Evolutionary conservation across 2,329 filamentous ascomycete species (phyloP).

Genomic region (Neocatenulostroma microsporum): DNA sequence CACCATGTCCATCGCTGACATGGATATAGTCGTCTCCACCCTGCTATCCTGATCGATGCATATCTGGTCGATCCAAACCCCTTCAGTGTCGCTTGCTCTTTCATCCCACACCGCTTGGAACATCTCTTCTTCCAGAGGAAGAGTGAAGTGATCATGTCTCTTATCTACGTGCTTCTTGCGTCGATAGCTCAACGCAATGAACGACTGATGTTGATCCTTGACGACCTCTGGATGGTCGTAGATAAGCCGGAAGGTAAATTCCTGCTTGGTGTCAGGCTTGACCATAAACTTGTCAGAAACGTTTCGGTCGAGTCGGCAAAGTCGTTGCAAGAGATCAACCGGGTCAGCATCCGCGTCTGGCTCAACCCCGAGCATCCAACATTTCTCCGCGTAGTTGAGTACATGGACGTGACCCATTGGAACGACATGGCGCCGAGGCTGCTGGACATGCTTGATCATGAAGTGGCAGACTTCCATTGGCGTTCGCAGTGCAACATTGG

Average conservation of each 20-base stretch:
- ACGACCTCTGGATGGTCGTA: slow-evolving; percentile 27
- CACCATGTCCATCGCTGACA: slow-evolving; percentile 37
- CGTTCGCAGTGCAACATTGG: neutral
- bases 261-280: slow-evolving; percentile 26
- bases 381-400: slow-evolving; percentile 20
- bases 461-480: slow-evolving; percentile 13
- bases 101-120: slow-evolving; percentile 37
- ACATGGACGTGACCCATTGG: slow-evolving; percentile 22
- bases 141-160: slow-evolving; percentile 29
- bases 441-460: slow-evolving; percentile 17
- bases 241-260: slow-evolving; percentile 33
- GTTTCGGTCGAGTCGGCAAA: slow-evolving; percentile 16
- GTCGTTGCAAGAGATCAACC: slow-evolving; percentile 17
- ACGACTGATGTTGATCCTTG: slow-evolving; percentile 30
- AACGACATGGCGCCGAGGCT: slow-evolving; percentile 16
- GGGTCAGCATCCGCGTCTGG: slow-evolving; percentile 21
- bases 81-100: slow-evolving; percentile 29
- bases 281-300: slow-evolving; percentile 25
- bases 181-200: slow-evolving; percentile 39
- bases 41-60: slow-evolving; percentile 38
- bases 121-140: slow-evolving; percentile 33
- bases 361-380: slow-evolving; percentile 20
- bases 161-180: slow-evolving; percentile 28
- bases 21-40: slow-evolving; percentile 31
- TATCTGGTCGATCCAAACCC: slow-evolving; percentile 39